Evolutionary conservation across 352 stramenopile species (phyloP).

Genomic region (Pythium insidiosum): DNA sequence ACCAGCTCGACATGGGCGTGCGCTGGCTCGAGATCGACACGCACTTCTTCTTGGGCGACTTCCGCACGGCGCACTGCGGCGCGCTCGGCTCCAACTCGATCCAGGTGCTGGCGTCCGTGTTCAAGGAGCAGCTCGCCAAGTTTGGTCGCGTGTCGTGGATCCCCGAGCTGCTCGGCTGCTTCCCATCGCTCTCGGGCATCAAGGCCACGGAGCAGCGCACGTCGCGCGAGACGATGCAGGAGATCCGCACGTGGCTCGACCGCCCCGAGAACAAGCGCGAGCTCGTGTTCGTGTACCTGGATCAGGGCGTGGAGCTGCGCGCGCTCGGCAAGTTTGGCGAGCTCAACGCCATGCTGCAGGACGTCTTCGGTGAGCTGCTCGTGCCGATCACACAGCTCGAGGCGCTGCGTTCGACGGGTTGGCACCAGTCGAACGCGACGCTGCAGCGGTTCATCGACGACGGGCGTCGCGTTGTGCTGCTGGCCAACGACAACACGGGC

Average conservation of each 20-base stretch:
- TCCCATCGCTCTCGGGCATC: constrained; percentile 52
- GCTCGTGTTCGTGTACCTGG: constrained; percentile 41
- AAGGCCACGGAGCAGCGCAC: constrained; percentile 30
- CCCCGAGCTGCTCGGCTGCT: constrained; percentile 43
- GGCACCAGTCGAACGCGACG: constrained; percentile 19
- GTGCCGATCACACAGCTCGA: constrained; percentile 26
- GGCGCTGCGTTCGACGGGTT: constrained; percentile 18
- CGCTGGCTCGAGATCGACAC: constrained; percentile 56
- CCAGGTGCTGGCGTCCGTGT: constrained; percentile 24
- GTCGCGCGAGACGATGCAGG: constrained; percentile 24
- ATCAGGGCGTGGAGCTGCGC: constrained; percentile 32
- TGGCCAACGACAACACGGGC: constrained; percentile 36
- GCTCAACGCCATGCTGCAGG: constrained; percentile 28
- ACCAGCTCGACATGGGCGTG: constrained; percentile 50
- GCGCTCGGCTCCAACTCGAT: constrained; percentile 30
- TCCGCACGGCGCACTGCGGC: constrained; percentile 53
- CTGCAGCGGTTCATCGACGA: constrained; percentile 27
- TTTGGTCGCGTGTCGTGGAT: constrained; percentile 37
- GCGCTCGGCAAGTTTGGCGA: constrained; percentile 15
- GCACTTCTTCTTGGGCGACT: constrained; percentile 50
- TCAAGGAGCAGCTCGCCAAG: constrained; percentile 27
- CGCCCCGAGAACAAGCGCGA: constrained; percentile 25
- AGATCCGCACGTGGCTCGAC: constrained; percentile 38
- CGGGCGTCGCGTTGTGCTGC: constrained; percentile 27
- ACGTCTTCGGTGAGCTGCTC: constrained; percentile 35